phyloP scores from a whole-genome alignment of 1,284 basidiomycete species.

The Ganoderma sinense region DNA sequence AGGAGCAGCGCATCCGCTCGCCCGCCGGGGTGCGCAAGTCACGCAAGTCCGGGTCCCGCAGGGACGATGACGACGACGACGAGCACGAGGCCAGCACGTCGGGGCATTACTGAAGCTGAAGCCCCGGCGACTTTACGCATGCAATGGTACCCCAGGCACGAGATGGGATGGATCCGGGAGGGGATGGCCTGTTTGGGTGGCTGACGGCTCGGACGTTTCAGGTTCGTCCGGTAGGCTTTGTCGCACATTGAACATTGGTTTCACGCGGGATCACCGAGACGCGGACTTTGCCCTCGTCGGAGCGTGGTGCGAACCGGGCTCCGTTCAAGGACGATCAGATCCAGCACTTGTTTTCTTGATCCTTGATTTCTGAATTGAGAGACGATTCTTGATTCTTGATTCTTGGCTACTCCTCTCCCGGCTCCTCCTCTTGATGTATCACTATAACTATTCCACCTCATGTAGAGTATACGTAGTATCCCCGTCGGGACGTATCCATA shows the following conservation, averaged over 20 bases:
- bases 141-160: neutral
- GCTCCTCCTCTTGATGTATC: neutral
- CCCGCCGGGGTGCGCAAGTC: conserved; percentile 21
- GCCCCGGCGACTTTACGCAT: neutral
- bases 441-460: neutral
- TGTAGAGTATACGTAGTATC: neutral
- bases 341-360: neutral
- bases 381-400: neutral
- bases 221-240: neutral
- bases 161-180: neutral
- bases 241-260: neutral
- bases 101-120: neutral
- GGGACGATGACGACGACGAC: conserved; percentile 3
- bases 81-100: neutral
- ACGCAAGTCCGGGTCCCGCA: neutral
- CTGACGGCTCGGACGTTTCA: neutral
- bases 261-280: neutral
- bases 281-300: neutral
- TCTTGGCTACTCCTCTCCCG: too few species aligned
- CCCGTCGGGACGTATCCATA: neutral
- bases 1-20: conserved; percentile 27
- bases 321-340: neutral
- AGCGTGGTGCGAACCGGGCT: too few species aligned
- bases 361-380: neutral
- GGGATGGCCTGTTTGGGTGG: neutral